Evolutionary conservation across 2,329 filamentous ascomycete species (phyloP), one percentile per base, ranked within the genome.

Genomic region (Fusarium udum): DNA sequence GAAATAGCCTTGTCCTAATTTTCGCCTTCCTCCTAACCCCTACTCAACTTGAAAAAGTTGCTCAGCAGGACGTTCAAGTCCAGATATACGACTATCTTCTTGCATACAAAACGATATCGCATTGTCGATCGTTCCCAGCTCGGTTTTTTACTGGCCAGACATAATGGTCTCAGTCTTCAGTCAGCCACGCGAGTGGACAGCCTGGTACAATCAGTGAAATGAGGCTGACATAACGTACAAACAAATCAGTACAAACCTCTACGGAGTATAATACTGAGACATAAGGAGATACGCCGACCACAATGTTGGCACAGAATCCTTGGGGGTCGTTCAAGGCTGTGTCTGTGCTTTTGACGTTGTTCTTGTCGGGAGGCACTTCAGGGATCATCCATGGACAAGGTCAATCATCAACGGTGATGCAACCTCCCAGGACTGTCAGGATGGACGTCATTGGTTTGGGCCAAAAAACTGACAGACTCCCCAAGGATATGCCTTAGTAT

Each of bases 401-500:
- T 52, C 70, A 66, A 64, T 62, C 64, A 74, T 62, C 58, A 67
- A 63, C 68, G 72, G 72, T 73, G 72, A 72, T 75, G 67, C 66
- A 71, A 68, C 71, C 72, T 72, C 62, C 58, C 61, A 69, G 60
- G 70, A 46, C 52, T 60, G 56, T 57, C 49, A 64, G 40, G 28
- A 31, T 55, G 49, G 28, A 32, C 32, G 34, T 46, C 43, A 40
- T 52, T 65, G 51, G 48, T 15, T 71, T 51, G 45, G 52, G 57
- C 26, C 39, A 49, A 46, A 52, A 34, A 52, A 22, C 31, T 46
- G 34, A 46, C 45, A 72, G 42, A 40, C 43, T 65, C 48, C 37
- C 46, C 45, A 55, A 60, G 45, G 46, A 51, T 64, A 56, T 64
- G 28, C 48, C 42, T 37, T 42, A 20, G 48, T 24, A 22, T 26